Evolutionary conservation across 2,329 filamentous ascomycete genomes (phyloP).

Genomic region (Paecilomyces niveus): DNA sequence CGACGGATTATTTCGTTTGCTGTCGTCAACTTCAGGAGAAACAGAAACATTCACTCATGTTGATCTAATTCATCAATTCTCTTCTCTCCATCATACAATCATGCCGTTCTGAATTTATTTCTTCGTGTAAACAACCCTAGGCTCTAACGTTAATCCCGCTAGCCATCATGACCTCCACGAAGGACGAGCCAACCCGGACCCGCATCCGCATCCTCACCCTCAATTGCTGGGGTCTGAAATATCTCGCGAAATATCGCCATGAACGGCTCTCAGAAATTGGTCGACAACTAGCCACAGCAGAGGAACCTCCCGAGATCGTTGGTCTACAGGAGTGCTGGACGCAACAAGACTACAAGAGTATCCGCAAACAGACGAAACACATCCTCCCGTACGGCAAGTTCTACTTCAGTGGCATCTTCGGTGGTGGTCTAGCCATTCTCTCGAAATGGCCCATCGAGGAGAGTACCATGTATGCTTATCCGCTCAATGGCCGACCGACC

Average conservation of each 20-base stretch:
- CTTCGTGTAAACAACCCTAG: not conserved
- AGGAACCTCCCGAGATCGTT: slow-evolving; percentile 72
- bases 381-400: slow-evolving; percentile 88
- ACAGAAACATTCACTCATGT: not conserved
- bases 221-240: slow-evolving; percentile 96
- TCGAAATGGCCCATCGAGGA: slow-evolving; percentile 90
- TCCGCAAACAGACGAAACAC: slow-evolving; percentile 64
- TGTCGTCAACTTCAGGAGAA: not conserved
- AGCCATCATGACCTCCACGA: slow-evolving; percentile 3
- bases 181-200: slow-evolving; percentile 33
- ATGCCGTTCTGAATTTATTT: not conserved
- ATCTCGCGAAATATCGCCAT: slow-evolving; percentile 68
- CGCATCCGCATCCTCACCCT: slow-evolving; percentile 76
- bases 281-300: slow-evolving; percentile 61
- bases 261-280: slow-evolving; percentile 81
- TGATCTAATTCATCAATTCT: not conserved
- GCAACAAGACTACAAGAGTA: slow-evolving; percentile 71
- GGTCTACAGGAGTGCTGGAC: slow-evolving; percentile 96
- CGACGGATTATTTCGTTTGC: not conserved
- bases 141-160: not conserved
- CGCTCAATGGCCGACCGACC: slow-evolving; percentile 87
- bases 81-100: not conserved
- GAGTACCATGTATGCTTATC: slow-evolving; percentile 76
- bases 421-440: slow-evolving; percentile 79
- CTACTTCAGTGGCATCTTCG: slow-evolving; percentile 83